Conservation (phyloP, 2,329 filamentous ascomycete genomes). For the Lizonia empirigonia region DNA sequence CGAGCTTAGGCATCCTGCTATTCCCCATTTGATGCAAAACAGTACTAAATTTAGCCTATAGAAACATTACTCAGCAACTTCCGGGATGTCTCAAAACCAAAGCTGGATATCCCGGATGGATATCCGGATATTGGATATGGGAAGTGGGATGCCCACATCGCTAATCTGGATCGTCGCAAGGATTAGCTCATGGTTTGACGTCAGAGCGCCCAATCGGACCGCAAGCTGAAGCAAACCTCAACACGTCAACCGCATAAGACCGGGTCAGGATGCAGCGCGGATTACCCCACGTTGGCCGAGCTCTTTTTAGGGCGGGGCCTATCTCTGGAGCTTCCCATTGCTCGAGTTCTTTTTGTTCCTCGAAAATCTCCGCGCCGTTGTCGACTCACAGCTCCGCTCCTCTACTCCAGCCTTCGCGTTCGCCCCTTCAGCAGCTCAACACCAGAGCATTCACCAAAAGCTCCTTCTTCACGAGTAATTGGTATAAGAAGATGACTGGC, state of each 20-base stretch:
- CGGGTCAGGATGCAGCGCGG: constrained; percentile 26
- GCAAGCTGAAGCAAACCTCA: constrained; percentile 24
- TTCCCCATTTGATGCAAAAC: no score
- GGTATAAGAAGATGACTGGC: constrained; percentile 30
- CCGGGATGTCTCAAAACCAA: no score
- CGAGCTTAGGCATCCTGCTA: no score
- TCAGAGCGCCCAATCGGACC: constrained; percentile 39
- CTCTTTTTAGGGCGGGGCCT: constrained; percentile 18
- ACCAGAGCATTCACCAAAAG: constrained; percentile 13
- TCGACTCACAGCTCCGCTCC: constrained; percentile 9
- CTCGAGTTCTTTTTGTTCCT: background rate
- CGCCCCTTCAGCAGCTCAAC: constrained; percentile 6
- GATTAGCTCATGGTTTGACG: constrained; percentile 26
- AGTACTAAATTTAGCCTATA: no score
- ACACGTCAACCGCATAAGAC: constrained; percentile 27
- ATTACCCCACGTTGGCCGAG: constrained; percentile 33
- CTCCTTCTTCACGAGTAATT: constrained; percentile 18
- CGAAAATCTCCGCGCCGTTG: background rate
- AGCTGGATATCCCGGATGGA: no score
- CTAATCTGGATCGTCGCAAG: constrained; percentile 34
- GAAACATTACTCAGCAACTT: no score
- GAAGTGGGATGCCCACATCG: no score
- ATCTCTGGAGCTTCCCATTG: constrained; percentile 2
- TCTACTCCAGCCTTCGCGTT: constrained; percentile 3
- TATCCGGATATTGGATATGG: no score